Evolutionary conservation across 768 basidiomycete species (phyloP), one percentile per base, ranked within the genome.

Genomic region (Amanita subjunquillea): DNA sequence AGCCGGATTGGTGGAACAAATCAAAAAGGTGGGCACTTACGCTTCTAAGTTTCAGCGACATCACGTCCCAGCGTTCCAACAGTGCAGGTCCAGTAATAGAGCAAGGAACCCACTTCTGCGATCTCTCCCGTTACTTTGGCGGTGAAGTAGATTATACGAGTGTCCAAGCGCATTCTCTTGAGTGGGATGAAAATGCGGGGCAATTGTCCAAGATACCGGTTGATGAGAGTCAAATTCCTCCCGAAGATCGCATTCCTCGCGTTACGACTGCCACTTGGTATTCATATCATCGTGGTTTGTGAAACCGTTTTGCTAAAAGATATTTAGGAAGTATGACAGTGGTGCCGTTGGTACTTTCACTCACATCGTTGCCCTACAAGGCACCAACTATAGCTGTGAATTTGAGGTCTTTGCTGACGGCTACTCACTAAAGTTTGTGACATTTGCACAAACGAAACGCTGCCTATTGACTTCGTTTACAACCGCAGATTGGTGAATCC

Each of bases 71-170:
- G 4, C 34, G 13, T 6, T 53, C 25, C 15, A 58, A 27, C 52
- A 85, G 87, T 63, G 85, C 79, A 50, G 89, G 89, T 17, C 89
- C 91, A 4, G 75, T 93, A 59, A 72, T 94, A 57, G 91, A 92
- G 67, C 88, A 92, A 71, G 94, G 91, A 44, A 98, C 95, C 12
- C 95, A 98, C 72, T 95, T 97, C 72, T 93, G 91, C 60, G 93
- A 97, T 70, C 78, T 96, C 41, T 96, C 92, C 38, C 86, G 95
- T 58, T 95, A 95, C 74, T 97, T 98, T 63, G 95, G 94, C 48
- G 95, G 95, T 13, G 90, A 95, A 58, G 91, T 96, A 54, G 90
- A 96, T 62, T 82, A 94, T 55, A 70, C 80, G 48, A 79, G 78
- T 32, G 87, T 91, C 38, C 71, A 65, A 37, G 95, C 94, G 13